Evolutionary conservation across 345 rosid genomes (phyloP).

Genomic region (Eutrema heterophyllum): DNA sequence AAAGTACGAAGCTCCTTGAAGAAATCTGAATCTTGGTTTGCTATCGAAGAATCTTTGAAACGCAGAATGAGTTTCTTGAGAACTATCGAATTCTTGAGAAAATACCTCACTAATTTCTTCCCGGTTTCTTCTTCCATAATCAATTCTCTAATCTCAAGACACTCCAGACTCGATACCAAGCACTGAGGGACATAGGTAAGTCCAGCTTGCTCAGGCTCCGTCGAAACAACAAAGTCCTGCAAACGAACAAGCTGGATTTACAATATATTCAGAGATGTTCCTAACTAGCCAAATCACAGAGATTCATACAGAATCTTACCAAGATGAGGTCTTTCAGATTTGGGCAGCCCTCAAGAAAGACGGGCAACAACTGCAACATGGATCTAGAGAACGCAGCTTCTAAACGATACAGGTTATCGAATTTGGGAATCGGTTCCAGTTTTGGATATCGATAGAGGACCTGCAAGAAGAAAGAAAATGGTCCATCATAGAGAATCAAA

Average conservation of each 20-base stretch:
- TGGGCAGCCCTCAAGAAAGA: slow-evolving; percentile 9
- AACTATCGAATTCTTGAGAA: neutral
- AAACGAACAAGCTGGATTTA: neutral
- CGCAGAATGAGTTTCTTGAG: neutral
- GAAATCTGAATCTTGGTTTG: neutral
- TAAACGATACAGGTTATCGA: neutral
- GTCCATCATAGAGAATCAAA: neutral
- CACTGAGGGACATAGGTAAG: neutral
- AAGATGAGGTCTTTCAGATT: neutral
- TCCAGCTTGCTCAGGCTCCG: too few species aligned
- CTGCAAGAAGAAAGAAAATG: neutral
- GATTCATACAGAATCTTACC: neutral
- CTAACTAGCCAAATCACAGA: neutral
- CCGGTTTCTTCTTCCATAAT: neutral
- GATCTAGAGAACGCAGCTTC: neutral
- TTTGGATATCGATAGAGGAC: neutral
- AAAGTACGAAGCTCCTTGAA: neutral
- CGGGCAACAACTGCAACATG: neutral
- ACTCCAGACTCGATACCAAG: neutral
- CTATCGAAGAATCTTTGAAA: neutral
- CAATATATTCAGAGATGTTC: neutral
- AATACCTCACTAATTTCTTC: neutral
- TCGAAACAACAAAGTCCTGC: neutral
- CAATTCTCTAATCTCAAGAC: neutral
- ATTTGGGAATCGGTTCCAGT: neutral